Base-by-base conservation (phyloP, 768 basidiomycete genomes). In the Leccinum olivaceopallidum region DNA sequence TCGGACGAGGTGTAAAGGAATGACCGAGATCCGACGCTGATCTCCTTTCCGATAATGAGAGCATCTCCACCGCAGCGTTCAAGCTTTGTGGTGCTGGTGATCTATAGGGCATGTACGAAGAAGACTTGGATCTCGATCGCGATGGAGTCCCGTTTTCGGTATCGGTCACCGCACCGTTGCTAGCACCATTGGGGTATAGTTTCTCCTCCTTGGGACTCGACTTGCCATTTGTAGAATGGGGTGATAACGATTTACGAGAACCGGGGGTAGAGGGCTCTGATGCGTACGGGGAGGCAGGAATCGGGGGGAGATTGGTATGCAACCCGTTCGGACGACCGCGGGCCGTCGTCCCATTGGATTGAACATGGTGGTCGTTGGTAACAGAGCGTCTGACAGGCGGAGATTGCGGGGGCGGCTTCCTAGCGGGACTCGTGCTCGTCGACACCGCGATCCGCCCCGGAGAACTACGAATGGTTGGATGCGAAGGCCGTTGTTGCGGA, bases 71-170 rank as follows among this genome's bases (percentile, higher is more conserved):
- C 16, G 88, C 89, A 58, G 89, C 89, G 64, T 81, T 83, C 51
- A 92, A 77, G 63, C 88, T 90, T 74, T 90, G 89, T 1, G 87
- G 86, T 56, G 77, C 80, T 50, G 83, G 82, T 18, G 85, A 75
- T 56, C 80, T 80, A 71, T 82, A 77, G 16, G 85, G 77, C 32
- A 85, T 73, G 66, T 83, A 81, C 14, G 85, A 79, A 18, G 84
- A 81, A 50, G 83, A 81, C 67, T 84, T 87, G 24, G 81, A 72
- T 63, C 81, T 77, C 48, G 76, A 74, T 44, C 83, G 81, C n/a
- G 81, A 76, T 51, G 72, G 72, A 6, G 80, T 75, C 52, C 79
- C 79, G 65, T 74, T 66, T 68, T 74, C 73, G 28, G 55, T 61
- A 57, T 74, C 75, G 14, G 71, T 66, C 60, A 62, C 58, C 37